A percentile compares a stretch with the other conserved stretches of the same genome.
Conservation (phyloP, 345 rosid genomes). For the Brassica incana region DNA sequence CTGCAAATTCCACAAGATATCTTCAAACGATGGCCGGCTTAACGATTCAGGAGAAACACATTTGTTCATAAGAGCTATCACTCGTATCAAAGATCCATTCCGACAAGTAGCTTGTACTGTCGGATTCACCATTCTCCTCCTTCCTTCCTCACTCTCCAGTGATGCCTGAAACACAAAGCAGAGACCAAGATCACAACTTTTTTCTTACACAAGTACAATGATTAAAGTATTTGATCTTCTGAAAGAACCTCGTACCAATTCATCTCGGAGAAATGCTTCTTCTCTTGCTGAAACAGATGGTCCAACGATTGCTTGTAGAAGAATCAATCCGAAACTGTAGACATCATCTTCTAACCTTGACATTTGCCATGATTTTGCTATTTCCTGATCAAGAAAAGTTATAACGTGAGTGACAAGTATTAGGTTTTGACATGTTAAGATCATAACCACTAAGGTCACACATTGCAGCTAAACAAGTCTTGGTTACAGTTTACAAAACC, state of each 20-base stretch:
- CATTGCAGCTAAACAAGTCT: not conserved
- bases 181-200: not conserved
- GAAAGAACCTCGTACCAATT: slow-evolving; percentile 53
- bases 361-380: slow-evolving; percentile 57
- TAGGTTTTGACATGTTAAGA: slow-evolving; percentile 10
- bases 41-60: slow-evolving; percentile 76
- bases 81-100: slow-evolving; percentile 71
- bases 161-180: slow-evolving; percentile 54
- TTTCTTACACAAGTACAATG: not conserved
- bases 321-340: slow-evolving; percentile 86
- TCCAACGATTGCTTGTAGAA: slow-evolving; percentile 94
- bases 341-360: slow-evolving; percentile 76
- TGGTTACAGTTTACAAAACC: not conserved
- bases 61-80: slow-evolving; percentile 71
- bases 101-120: slow-evolving; percentile 71
- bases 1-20: slow-evolving; percentile 89
- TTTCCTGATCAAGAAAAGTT: slow-evolving; percentile 35
- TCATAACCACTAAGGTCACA: not conserved
- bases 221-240: not conserved
- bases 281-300: slow-evolving; percentile 67
- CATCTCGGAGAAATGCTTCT: slow-evolving; percentile 82
- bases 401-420: not conserved
- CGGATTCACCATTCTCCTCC: slow-evolving; percentile 78
- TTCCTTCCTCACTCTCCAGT: slow-evolving; percentile 87
- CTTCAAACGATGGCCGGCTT: slow-evolving; percentile 78